Conservation (phyloP, 768 basidiomycete genomes). For the Boletales sp. region DNA sequence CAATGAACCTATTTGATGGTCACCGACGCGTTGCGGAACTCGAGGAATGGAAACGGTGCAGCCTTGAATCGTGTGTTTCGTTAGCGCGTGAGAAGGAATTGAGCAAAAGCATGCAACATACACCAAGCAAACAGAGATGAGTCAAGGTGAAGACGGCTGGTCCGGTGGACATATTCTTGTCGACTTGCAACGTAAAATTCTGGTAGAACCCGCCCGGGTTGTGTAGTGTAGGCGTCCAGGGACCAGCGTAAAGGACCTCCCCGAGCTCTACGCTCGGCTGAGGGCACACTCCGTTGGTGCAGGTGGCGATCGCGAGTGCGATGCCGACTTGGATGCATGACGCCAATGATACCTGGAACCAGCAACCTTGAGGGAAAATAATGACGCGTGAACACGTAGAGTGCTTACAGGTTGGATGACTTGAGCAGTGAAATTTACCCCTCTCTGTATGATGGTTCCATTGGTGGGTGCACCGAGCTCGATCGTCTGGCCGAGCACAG, state of each 20-base stretch:
- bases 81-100: too few species aligned
- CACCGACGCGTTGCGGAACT: constrained; percentile 25
- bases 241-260: constrained; percentile 25
- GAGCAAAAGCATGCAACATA: constrained; percentile 2
- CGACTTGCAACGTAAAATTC: constrained; percentile 25
- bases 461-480: constrained; percentile 19
- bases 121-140: constrained; percentile 29
- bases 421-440: constrained; percentile 18
- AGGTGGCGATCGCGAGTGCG: constrained; percentile 22
- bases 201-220: constrained; percentile 22
- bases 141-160: constrained; percentile 30
- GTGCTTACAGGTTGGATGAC: constrained; percentile 21
- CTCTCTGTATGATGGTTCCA: constrained; percentile 14
- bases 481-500: constrained; percentile 27
- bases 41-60: constrained; percentile 25
- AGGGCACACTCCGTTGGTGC: constrained; percentile 22
- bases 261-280: constrained; percentile 19
- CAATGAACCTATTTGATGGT: constrained; percentile 6
- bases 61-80: constrained; percentile 8
- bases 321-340: constrained; percentile 28
- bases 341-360: constrained; percentile 15
- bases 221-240: constrained; percentile 25
- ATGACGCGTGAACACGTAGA: too few species aligned
- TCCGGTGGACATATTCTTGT: constrained; percentile 4
- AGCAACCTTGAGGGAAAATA: not conserved